Evolutionary conservation across 2,329 filamentous ascomycete species (phyloP).

Genomic region (Eutypella sp.): DNA sequence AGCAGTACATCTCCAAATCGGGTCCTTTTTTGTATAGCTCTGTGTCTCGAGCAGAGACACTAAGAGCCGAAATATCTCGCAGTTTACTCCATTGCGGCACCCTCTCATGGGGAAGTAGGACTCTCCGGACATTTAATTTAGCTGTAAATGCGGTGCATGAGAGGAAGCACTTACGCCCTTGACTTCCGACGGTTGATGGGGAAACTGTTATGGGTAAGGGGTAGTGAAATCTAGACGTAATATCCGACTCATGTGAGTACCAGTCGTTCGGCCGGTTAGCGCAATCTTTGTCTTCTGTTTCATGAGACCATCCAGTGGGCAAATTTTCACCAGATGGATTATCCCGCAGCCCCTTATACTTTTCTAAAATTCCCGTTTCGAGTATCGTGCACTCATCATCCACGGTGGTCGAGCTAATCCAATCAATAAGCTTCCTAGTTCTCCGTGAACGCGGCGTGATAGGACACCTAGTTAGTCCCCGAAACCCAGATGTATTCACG

Average conservation of each 20-base stretch:
- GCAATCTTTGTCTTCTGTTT: not conserved
- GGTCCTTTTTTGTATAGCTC: not conserved
- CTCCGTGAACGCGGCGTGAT: too few relatives aligned
- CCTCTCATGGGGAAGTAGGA: not conserved
- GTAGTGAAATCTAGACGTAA: not conserved
- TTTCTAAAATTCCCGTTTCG: not conserved
- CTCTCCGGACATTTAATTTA: not conserved
- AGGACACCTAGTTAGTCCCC: too few relatives aligned
- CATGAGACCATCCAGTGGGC: not conserved
- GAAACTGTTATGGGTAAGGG: not conserved
- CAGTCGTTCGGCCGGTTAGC: not conserved
- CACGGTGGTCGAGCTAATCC: not conserved
- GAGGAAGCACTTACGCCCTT: not conserved
- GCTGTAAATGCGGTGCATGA: not conserved
- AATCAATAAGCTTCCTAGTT: not conserved
- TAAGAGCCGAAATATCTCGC: not conserved
- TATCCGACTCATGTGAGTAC: not conserved
- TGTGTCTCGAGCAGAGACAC: not conserved
- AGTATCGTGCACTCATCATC: not conserved
- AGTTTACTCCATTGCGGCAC: not conserved
- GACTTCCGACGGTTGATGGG: not conserved
- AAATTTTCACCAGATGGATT: not conserved
- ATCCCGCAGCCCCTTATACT: not conserved
- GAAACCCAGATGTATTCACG: not conserved
- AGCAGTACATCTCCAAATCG: not conserved